Conservation (phyloP, 257 asterid species). For the Catharanthus roseus region DNA sequence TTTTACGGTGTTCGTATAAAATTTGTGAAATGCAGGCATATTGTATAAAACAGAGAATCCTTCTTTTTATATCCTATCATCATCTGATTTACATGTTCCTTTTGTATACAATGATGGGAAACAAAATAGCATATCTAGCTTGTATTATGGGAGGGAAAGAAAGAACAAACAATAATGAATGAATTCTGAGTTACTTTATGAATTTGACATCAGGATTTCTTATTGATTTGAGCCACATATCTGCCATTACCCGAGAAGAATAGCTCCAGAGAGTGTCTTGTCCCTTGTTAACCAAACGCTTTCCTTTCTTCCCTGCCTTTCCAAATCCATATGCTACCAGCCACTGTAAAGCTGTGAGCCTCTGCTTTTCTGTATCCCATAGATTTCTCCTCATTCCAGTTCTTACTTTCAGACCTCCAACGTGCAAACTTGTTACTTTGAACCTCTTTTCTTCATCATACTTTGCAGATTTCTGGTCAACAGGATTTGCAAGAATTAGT, state of each 20-base stretch:
- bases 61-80: not conserved
- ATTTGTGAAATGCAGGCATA: no score
- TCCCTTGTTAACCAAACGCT: constrained; percentile 33
- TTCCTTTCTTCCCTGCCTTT: constrained; percentile 56
- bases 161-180: not conserved
- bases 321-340: constrained; percentile 65
- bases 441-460: constrained; percentile 47
- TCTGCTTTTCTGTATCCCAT: constrained; percentile 82
- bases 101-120: constrained; percentile 2
- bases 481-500: constrained; percentile 39
- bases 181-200: constrained; percentile 27
- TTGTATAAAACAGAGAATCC: not conserved
- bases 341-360: constrained; percentile 86
- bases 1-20: no score
- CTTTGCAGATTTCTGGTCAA: constrained; percentile 4
- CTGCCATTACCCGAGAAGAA: constrained; percentile 78
- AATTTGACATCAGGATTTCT: constrained; percentile 86
- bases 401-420: constrained; percentile 63
- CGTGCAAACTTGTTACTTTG: constrained; percentile 49
- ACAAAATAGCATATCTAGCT: not conserved
- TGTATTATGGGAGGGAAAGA: not conserved
- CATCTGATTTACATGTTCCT: constrained; percentile 1
- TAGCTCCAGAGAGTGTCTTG: constrained; percentile 71
- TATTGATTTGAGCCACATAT: constrained; percentile 93
- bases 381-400: constrained; percentile 26